These are phyloP conservation scores for Pezicula radicicola DNA, from an alignment of 2,329 filamentous ascomycete species.

Conservation along the genomic window DNA sequence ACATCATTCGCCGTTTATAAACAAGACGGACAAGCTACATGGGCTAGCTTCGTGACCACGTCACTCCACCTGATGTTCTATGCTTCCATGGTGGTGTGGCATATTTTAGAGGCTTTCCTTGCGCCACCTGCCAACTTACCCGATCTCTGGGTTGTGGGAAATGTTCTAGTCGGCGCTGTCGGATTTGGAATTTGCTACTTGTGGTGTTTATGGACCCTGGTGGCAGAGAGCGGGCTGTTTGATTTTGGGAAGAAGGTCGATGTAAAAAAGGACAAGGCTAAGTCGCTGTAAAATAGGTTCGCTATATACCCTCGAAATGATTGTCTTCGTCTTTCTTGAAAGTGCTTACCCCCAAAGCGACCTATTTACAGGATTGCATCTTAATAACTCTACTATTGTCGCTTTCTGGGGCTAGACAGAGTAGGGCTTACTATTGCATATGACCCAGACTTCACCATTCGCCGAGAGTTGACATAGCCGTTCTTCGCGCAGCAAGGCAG, in stretches of 20 bases:
- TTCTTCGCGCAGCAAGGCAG: no score
- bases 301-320: constrained; percentile 18
- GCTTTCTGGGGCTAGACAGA: no score
- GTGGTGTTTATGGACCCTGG: constrained; percentile 77
- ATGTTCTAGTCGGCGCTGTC: constrained; percentile 80
- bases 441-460: no score
- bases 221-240: constrained; percentile 47
- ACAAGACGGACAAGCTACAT: constrained; percentile 42
- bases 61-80: constrained; percentile 77
- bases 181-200: constrained; percentile 87
- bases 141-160: constrained; percentile 91
- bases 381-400: no score
- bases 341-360: background rate
- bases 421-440: no score
- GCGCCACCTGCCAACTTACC: constrained; percentile 73
- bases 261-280: constrained; percentile 17
- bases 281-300: constrained; percentile 22
- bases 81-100: constrained; percentile 74
- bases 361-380: constrained; percentile 1
- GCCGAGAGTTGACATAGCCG: no score
- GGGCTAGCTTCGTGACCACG: constrained; percentile 54
- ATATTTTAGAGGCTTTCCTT: constrained; percentile 68
- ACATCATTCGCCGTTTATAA: constrained; percentile 69
- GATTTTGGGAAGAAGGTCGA: constrained; percentile 10
- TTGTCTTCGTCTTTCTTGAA: background rate